Evolutionary conservation across 495 filamentous ascomycete genomes (phyloP), one percentile per base, ranked within the genome.

Genomic region (Trichocladium uniseriatum): DNA sequence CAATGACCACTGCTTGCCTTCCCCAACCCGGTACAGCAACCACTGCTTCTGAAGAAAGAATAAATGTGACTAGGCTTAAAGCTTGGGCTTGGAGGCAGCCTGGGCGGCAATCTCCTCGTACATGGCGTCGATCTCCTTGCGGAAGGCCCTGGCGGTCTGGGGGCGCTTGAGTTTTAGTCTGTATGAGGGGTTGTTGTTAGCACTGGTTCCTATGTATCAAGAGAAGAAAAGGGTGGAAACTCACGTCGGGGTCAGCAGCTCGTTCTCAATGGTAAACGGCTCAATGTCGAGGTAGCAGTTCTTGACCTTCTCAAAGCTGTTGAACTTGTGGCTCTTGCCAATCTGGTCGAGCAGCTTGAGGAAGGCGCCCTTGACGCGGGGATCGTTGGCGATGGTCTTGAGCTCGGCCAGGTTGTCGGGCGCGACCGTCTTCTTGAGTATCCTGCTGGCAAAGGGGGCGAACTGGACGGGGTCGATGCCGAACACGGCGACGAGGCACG

Each of bases 121-220:
- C 64, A 95, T 76, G 53, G 80, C 71, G 56, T 94, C 87, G 18
- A 97, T 72, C 43, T 88, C 73, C 16, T 64, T 59, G 39, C 83
- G 81, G 69, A 83, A 98, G 44, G 73, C 76, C 72, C 84, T 89
- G 29, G 79, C 84, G n/a, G 83, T 77, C 48, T 89, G 89, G 36
- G 90, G 87, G 18, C 92, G 81, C 78, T 98, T 98, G 59, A 96
- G 76, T 69, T 98, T 98, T 41, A 98, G 69, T 39, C 91, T 97
- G 43, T 27, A 52, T 2, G 6, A 14, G n/a, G 15, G 43, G 22
- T 2, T 3, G 2, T 6, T 32, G 31, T 50, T 29, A 50, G 37
- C 19, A 29, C 3, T 2, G 5, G 15, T 19, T 3, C 7, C 15
- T 3, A 29, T 16, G 5, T 1, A 15, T 0, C 14, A 28, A 14